Conservation (phyloP, 176 grass and related monocot genomes). For the Eragrostis nindensis region DNA sequence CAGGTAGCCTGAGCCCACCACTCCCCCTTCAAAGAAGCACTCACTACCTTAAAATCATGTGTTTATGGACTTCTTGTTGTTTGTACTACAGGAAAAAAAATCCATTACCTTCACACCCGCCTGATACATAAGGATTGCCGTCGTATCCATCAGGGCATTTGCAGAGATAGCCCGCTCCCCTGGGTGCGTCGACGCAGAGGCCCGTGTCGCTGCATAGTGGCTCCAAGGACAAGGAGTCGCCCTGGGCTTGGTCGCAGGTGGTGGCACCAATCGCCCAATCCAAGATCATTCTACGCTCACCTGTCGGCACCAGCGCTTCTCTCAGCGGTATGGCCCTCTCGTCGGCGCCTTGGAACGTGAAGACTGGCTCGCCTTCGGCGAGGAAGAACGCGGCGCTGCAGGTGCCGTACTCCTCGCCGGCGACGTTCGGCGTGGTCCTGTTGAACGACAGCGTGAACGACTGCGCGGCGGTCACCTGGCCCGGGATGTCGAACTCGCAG, state of each 20-base stretch:
- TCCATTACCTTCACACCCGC: constrained; percentile 37
- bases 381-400: constrained; percentile 46
- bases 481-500: constrained; percentile 33
- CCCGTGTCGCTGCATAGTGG: background rate
- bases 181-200: constrained; percentile 20
- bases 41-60: no score
- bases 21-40: no score
- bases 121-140: background rate
- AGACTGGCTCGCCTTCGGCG: background rate
- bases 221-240: background rate
- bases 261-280: constrained; percentile 19
- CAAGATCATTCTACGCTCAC: constrained; percentile 35
- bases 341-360: background rate
- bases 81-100: no score
- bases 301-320: background rate
- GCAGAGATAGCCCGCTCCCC: constrained; percentile 32
- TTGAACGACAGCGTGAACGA: background rate
- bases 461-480: background rate
- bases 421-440: background rate
- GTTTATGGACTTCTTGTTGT: no score
- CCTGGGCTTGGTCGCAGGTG: background rate
- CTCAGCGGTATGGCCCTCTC: background rate
- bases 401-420: background rate
- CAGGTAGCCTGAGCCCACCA: no score
- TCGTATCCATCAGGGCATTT: constrained; percentile 10